These are phyloP conservation scores for Ganoderma lucidum DNA, from an alignment of 1,284 basidiomycete species.

Conservation along the genomic window DNA sequence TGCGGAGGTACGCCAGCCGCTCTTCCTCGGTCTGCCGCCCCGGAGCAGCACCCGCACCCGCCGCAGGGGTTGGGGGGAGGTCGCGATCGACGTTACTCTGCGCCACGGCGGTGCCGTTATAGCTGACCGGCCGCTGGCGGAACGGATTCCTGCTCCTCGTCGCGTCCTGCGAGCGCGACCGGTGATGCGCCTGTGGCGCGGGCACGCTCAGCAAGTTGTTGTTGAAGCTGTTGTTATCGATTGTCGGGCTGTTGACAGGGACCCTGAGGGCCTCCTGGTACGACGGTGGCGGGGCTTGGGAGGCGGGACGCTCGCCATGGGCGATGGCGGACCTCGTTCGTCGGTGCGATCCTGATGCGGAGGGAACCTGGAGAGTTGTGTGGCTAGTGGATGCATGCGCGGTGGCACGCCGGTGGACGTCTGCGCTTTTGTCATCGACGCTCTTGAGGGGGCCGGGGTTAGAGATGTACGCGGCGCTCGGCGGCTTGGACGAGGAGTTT, in stretches of 20 bases:
- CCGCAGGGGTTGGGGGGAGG: background rate
- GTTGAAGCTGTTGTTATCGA: background rate
- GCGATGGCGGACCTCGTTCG: constrained; percentile 33
- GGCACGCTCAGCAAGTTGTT: constrained; percentile 12
- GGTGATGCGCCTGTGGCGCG: constrained; percentile 1
- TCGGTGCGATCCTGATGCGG: constrained; percentile 21
- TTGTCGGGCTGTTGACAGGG: constrained; percentile 6
- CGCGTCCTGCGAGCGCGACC: constrained; percentile 20
- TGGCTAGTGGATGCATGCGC: constrained; percentile 9
- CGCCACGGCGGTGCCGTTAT: background rate
- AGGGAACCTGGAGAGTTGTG: constrained; percentile 16
- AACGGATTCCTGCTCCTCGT: constrained; percentile 16
- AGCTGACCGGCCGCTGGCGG: background rate
- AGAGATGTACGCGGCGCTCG: constrained; percentile 21
- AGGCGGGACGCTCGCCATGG: constrained; percentile 3
- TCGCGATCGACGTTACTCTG: background rate
- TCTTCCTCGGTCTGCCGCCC: constrained; percentile 12
- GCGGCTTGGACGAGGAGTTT: constrained; percentile 27
- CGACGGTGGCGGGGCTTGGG: constrained; percentile 31
- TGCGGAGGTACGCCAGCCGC: constrained; percentile 26
- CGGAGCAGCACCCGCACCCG: background rate
- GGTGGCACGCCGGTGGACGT: constrained; percentile 26
- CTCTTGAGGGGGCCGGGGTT: constrained; percentile 11
- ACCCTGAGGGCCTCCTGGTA: constrained; percentile 30
- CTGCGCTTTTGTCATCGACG: constrained; percentile 16